Conservation (phyloP, 768 basidiomycete genomes). For the Lenzites betulinus region DNA sequence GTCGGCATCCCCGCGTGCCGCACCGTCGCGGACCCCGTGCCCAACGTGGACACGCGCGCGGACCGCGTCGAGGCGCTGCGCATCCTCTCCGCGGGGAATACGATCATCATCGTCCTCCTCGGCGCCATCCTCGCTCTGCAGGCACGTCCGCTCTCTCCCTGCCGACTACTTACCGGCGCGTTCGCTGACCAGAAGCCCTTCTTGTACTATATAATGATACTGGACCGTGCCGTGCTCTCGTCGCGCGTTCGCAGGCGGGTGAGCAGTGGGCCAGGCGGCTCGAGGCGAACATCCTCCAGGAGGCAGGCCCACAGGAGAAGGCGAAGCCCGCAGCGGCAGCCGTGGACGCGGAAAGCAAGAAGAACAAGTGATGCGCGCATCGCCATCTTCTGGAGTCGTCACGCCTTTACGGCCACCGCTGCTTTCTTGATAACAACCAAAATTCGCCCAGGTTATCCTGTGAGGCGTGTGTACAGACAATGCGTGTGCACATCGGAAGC, state of each 20-base stretch:
- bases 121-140: conserved; percentile 69
- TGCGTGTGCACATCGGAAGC: not conserved
- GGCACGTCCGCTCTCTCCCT: conserved; percentile 45
- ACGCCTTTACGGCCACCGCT: not conserved
- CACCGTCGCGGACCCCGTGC: conserved; percentile 66
- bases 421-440: not conserved
- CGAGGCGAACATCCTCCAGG: conserved; percentile 43
- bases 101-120: conserved; percentile 74
- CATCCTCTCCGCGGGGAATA: conserved; percentile 84
- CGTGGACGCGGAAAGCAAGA: conserved; percentile 26
- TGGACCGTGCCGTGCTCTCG: too few relatives aligned
- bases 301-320: conserved; percentile 20
- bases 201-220: too few relatives aligned
- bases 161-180: too few relatives aligned
- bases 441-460: not conserved
- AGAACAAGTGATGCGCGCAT: conserved; percentile 24
- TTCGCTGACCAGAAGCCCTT: too few relatives aligned
- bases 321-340: conserved; percentile 15
- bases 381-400: not conserved
- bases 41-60: conserved; percentile 53
- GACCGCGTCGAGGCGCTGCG: conserved; percentile 80
- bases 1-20: conserved; percentile 80
- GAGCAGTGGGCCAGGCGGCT: conserved; percentile 49
- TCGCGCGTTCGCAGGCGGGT: conserved; percentile 38
- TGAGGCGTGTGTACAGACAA: not conserved